Conservation (phyloP, 306 rosid genomes). For the Purshia tridentata region DNA sequence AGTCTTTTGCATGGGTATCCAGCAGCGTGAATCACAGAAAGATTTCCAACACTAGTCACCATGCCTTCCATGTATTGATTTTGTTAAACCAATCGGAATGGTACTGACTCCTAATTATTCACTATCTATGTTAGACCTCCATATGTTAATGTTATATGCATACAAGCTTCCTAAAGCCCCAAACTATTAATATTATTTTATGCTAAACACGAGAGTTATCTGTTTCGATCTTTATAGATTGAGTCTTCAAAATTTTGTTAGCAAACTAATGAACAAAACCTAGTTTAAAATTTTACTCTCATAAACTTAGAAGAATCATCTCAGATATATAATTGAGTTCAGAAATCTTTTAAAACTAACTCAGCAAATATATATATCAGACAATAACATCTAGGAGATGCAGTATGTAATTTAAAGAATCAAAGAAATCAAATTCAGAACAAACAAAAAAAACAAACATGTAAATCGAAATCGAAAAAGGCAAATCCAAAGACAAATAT, state of each 20-base stretch:
- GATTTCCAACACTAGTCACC: neutral
- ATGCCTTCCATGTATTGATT: neutral
- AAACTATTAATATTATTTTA: neutral
- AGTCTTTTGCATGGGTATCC: neutral
- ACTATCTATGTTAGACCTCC: neutral
- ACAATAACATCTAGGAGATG: neutral
- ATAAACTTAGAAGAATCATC: neutral
- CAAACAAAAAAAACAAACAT: neutral
- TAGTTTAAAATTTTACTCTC: neutral
- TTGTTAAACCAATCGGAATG: neutral
- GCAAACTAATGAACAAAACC: neutral
- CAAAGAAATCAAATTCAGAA: neutral
- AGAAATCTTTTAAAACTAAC: neutral
- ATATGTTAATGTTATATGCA: neutral
- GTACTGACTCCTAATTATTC: neutral
- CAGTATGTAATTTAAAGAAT: neutral
- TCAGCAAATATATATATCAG: neutral
- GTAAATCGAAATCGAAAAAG: neutral
- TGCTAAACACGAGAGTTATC: neutral
- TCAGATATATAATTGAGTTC: neutral
- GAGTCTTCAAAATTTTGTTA: neutral
- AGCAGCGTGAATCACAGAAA: neutral
- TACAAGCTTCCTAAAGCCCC: neutral
- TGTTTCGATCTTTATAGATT: neutral
- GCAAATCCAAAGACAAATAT: neutral